Conservation (phyloP, 2,329 filamentous ascomycete species). For the Clarireedia paspali region DNA sequence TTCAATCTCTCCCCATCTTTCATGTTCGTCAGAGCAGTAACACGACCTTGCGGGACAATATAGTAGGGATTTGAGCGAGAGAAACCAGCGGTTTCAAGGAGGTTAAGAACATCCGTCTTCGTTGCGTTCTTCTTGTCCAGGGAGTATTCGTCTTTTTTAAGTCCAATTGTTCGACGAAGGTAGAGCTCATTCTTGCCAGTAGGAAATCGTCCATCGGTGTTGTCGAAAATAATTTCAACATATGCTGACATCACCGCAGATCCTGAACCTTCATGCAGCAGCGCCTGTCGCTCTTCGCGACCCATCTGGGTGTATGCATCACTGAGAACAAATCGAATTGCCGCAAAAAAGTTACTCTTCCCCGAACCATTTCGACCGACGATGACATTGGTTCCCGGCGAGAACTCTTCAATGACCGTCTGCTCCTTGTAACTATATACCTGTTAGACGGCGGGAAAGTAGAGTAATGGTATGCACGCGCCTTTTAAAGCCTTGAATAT, state of each 20-base stretch:
- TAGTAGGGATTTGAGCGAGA: conserved; percentile 98
- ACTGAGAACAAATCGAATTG: conserved; percentile 95
- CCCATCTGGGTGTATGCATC: conserved; percentile 96
- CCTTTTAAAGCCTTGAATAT: conserved; percentile 99
- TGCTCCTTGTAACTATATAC: conserved; percentile 90
- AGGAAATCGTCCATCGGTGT: conserved; percentile 89
- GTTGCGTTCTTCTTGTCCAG: conserved; percentile 95
- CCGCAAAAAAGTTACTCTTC: conserved; percentile 99
- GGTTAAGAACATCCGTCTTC: conserved; percentile 87
- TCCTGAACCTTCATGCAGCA: conserved; percentile 96
- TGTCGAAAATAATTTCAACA: conserved; percentile 98
- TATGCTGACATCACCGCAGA: conserved; percentile 99
- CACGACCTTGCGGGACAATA: conserved; percentile 94
- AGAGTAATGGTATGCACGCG: conserved; percentile 33
- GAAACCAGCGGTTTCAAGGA: conserved; percentile 93
- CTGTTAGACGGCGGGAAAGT: conserved; percentile 10
- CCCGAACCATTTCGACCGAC: conserved; percentile 98
- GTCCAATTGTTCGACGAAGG: conserved; percentile 85
- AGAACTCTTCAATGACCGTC: conserved; percentile 97
- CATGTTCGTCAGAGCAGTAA: conserved; percentile 97
- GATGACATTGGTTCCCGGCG: conserved; percentile 94
- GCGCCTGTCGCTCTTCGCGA: conserved; percentile 87
- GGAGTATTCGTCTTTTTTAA: conserved; percentile 98
- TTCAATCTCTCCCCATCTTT: conserved; percentile 88
- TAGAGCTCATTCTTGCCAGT: conserved; percentile 88